Conservation (phyloP, 495 filamentous ascomycete genomes). For the Penicillium salamii region DNA sequence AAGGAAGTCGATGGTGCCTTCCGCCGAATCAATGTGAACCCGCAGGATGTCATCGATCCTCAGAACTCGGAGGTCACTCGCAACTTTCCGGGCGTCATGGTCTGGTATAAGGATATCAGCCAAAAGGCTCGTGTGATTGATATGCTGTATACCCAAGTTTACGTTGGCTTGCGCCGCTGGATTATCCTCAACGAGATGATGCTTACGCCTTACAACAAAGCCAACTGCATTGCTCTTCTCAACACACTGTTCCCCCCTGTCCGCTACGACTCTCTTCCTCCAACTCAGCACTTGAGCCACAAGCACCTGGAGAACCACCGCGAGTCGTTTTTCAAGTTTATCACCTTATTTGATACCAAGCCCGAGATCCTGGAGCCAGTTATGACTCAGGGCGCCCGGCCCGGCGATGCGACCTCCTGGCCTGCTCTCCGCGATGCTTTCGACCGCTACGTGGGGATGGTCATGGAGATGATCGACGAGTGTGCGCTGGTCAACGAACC, state of each 20-base stretch:
- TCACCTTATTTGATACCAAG: constrained; percentile 56
- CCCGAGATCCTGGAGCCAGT: constrained; percentile 58
- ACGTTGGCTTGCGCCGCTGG: constrained; percentile 68
- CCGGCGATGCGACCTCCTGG: constrained; percentile 58
- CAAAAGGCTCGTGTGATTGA: constrained; percentile 57
- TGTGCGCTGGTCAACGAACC: constrained; percentile 51
- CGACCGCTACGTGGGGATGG: constrained; percentile 58
- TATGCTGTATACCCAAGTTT: constrained; percentile 61
- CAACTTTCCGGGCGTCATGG: constrained; percentile 49
- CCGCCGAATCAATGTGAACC: constrained; percentile 41
- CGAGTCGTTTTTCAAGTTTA: constrained; percentile 64
- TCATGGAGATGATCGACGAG: constrained; percentile 61
- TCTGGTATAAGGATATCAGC: constrained; percentile 54
- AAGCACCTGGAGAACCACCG: constrained; percentile 56
- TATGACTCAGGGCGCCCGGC: constrained; percentile 48
- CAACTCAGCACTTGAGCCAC: constrained; percentile 54
- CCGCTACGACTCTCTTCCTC: constrained; percentile 41
- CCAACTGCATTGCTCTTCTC: constrained; percentile 71
- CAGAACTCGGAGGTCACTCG: constrained; percentile 35
- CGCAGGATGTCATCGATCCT: constrained; percentile 33
- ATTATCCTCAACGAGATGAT: constrained; percentile 70
- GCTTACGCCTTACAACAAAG: constrained; percentile 61
- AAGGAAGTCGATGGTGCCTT: constrained; percentile 53
- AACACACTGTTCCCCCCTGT: constrained; percentile 71
- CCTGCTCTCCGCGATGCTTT: constrained; percentile 48